These are phyloP conservation scores for Postia placenta DNA, from an alignment of 768 basidiomycete species.

Conservation along the genomic window DNA sequence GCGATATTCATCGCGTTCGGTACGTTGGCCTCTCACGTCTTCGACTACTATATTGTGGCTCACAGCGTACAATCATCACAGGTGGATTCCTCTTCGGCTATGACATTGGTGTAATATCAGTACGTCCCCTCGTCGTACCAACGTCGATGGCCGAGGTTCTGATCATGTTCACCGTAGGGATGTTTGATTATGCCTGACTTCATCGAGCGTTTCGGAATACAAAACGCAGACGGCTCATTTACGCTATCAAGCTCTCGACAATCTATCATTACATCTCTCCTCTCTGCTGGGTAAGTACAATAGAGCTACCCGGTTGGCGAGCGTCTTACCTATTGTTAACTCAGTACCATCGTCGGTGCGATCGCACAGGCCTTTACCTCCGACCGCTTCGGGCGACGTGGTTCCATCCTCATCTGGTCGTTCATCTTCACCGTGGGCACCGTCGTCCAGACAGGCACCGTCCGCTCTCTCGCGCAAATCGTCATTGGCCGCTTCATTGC, in stretches of 20 bases:
- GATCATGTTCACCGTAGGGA: constrained; percentile 36
- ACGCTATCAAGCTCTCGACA: constrained; percentile 58
- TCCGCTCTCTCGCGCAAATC: constrained; percentile 54
- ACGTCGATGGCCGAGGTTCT: not conserved
- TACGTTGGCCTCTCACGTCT: constrained; percentile 26
- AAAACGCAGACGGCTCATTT: constrained; percentile 38
- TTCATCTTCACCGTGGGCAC: constrained; percentile 66
- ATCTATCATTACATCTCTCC: constrained; percentile 71
- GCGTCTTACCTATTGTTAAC: constrained; percentile 13
- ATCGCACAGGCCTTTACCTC: constrained; percentile 69
- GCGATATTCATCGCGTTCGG: constrained; percentile 73
- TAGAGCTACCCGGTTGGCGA: constrained; percentile 44
- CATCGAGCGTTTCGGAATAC: constrained; percentile 58
- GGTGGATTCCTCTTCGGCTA: constrained; percentile 67
- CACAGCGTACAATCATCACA: too few species aligned
- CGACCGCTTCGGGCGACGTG: constrained; percentile 64
- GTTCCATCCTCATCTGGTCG: constrained; percentile 74
- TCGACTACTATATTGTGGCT: too few species aligned
- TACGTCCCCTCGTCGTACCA: constrained; percentile 23
- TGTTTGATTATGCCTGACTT: constrained; percentile 80
- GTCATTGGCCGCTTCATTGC: constrained; percentile 71
- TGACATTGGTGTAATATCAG: constrained; percentile 74
- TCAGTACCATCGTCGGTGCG: constrained; percentile 37
- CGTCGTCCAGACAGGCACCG: constrained; percentile 63
- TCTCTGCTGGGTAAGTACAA: constrained; percentile 60